Base-by-base conservation (phyloP, 352 stramenopile species). In the Pythium brachiatum region DNA sequence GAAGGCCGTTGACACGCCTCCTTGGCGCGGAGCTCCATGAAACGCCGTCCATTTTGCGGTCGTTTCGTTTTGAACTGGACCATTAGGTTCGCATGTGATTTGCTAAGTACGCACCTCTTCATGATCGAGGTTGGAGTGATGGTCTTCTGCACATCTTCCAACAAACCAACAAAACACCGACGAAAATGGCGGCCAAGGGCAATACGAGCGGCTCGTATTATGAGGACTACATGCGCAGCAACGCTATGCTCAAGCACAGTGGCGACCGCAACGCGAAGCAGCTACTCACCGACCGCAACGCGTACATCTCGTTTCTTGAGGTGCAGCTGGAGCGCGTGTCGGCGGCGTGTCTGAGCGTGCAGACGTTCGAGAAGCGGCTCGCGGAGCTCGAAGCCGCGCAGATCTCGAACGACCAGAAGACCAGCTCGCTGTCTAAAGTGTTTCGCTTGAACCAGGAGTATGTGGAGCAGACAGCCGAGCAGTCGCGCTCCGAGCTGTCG, bases 261-360 rank as follows among this genome's bases (percentile, higher is more conserved):
- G 68, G 73, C 11, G 76, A 80, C 29, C 60, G 63, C 50, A 81
- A 79, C 55, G 64, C 83, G 5, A 88, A 91, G 69, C 79, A 90
- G 52, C 70, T 96, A 34, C 68, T 96, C 38, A 96, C 86, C 2
- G 88, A 96, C 68, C 82, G 88, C 32, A 82, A 73, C 46, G 87
- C 87, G 39, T 96, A 96, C 75, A 88, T 94, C 29, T 93, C 83
- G 7, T 96, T 93, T 69, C 79, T 96, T 2, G 87, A 96, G 62
- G 83, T 92, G 61, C 87, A 96, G 68, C 70, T 96, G 38, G 87
- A 96, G 66, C 83, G 85, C 29, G 85, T 96, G 8, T 91, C 83
- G n/a, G 77, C 87, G 3, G 87, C 86, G 20, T 93, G 83, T 43
- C 64, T 95, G 56, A 80, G 72, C 7, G 78, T 77, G 47, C 81